Base-by-base conservation (phyloP, 805 yeast species). In the Yarrowia alimentaria region DNA sequence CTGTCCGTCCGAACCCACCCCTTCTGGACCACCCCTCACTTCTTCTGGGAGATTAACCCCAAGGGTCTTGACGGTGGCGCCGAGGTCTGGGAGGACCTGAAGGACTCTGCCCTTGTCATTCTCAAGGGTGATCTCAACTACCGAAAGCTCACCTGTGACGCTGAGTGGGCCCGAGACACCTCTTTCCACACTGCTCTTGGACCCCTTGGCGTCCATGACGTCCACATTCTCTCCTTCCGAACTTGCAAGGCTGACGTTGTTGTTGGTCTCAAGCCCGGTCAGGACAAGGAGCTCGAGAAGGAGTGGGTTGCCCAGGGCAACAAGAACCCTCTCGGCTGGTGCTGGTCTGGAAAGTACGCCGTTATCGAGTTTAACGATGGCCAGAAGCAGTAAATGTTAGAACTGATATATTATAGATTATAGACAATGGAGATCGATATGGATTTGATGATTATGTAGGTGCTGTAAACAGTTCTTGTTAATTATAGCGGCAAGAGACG, bases 111-210 rank as follows among this genome's bases (percentile, higher is more conserved):
- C 10, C 72, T 81, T 49, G 74, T 91, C 55, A 79, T 93, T 55
- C 83, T 91, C 67, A 93, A 93, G 69, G 99, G 99, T 53, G 99
- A 93, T 62, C 75, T 93, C 68, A 93, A 93, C 70, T 91, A 94
- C 69, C 80, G 99, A 68, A 93, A 93, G 67, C 70, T 94, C 54
- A 85, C 95, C 1, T 96, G 88, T 45, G 99, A 93, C 62, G 77
- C 90, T 66, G 74, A 74, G 59, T 93, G 99, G 99, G 80, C 80
- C 14, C 76, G 83, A 53, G 78, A 88, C 3, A 86, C 95, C 0
- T 75, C 89, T 2, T 94, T 91, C 70, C 58, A 55, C 4, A 53
- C 55, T 8, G 91, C 96, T 4, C 76, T 91, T 54, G 85, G 85
- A 51, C 76, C 78, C 4, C 72, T 91, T 57, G 83, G 84, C 1